Conservation (phyloP, 495 filamentous ascomycete species). For the Neohortaea acidophila region DNA sequence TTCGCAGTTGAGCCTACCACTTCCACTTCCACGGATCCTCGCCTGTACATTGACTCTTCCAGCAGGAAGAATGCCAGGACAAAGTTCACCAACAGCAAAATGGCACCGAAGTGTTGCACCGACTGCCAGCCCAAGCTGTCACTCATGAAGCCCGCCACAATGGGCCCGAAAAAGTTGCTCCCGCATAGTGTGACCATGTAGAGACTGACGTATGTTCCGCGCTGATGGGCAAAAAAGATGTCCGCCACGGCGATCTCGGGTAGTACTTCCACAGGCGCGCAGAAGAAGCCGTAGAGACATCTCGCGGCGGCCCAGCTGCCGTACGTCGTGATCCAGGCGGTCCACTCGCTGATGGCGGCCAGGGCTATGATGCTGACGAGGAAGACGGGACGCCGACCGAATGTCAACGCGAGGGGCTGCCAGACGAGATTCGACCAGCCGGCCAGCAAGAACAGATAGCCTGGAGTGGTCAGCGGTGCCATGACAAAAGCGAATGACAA, state of each 20-base stretch:
- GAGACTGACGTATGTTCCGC: constrained; percentile 48
- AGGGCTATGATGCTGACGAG: constrained; percentile 42
- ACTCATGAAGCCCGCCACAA: constrained; percentile 53
- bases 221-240: constrained; percentile 46
- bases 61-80: constrained; percentile 52
- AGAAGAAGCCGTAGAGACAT: constrained; percentile 40
- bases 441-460: constrained; percentile 37
- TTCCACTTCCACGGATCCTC: too few relatives aligned
- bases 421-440: constrained; percentile 53
- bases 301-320: too few relatives aligned
- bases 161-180: constrained; percentile 49
- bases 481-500: background rate
- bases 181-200: constrained; percentile 49
- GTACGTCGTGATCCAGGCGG: constrained; percentile 33
- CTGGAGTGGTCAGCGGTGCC: background rate
- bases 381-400: constrained; percentile 51
- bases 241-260: constrained; percentile 48
- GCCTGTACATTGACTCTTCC: constrained; percentile 52
- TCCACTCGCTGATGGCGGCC: constrained; percentile 34
- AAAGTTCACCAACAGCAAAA: constrained; percentile 40
- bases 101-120: constrained; percentile 42
- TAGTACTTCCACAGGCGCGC: constrained; percentile 48
- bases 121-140: constrained; percentile 33
- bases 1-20: too few relatives aligned
- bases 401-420: constrained; percentile 53